phyloP scores from a whole-genome alignment of 2,329 filamentous ascomycete species.

The Cytospora piceicola region DNA sequence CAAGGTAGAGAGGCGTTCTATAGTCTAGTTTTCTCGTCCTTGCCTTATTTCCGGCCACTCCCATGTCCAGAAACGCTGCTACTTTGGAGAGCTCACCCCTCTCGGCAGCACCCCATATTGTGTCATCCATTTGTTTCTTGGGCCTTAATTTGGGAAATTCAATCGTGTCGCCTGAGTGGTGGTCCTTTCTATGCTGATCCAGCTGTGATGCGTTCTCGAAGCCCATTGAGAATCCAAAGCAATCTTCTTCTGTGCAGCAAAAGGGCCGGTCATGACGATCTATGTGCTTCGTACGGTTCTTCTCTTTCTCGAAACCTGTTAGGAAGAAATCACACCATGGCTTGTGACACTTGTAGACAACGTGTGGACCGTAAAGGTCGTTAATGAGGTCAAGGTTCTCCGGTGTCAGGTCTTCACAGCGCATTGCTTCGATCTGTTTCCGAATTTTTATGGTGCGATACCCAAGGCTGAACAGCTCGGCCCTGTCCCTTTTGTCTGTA shows the following conservation, averaged over 20 bases:
- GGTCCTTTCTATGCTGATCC: background rate
- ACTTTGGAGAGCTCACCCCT: background rate
- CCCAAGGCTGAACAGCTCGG: background rate
- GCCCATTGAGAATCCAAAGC: background rate
- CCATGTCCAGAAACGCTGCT: background rate
- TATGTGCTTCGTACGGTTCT: background rate
- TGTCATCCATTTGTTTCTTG: background rate
- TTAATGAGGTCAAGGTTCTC: background rate
- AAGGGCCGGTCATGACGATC: constrained; percentile 7
- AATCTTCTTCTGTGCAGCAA: background rate
- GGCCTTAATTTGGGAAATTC: background rate
- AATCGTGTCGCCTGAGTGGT: background rate
- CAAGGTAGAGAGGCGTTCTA: background rate
- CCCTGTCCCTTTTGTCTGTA: constrained; percentile 4
- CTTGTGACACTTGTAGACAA: constrained; percentile 2
- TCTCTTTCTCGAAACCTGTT: background rate
- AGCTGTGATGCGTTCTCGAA: background rate
- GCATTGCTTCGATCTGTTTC: background rate
- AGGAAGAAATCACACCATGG: constrained; percentile 4
- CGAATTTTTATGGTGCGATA: background rate
- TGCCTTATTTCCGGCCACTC: background rate
- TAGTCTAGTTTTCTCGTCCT: background rate
- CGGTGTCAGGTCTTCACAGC: background rate
- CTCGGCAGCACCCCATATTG: background rate
- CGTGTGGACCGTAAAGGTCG: background rate